Evolutionary conservation across 495 filamentous ascomycete species (phyloP).

Genomic region (Aspergillus leporis): DNA sequence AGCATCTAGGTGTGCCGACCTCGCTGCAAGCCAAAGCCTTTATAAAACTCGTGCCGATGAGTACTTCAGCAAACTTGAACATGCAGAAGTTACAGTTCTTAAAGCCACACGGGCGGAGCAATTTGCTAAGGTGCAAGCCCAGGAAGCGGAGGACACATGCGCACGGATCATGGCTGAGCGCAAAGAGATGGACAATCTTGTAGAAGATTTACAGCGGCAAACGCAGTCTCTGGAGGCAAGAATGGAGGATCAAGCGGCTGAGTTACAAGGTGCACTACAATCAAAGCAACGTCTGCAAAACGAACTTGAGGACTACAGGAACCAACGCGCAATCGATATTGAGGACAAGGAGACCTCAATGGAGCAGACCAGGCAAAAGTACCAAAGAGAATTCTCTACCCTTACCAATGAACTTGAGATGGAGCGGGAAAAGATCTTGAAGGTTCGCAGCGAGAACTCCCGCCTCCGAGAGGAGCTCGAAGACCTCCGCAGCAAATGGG

Average conservation of each 20-base stretch:
- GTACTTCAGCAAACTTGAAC: conserved; percentile 96
- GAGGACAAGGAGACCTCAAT: conserved; percentile 95
- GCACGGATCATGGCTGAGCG: conserved; percentile 90
- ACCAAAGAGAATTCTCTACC: conserved; percentile 87
- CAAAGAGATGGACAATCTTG: conserved; percentile 80
- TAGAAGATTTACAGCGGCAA: conserved; percentile 89
- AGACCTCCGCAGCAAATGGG: conserved; percentile 94
- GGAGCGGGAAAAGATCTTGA: conserved; percentile 81
- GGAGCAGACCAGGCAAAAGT: conserved; percentile 97
- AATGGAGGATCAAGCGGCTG: conserved; percentile 88
- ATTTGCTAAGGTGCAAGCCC: conserved; percentile 84
- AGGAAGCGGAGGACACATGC: conserved; percentile 88
- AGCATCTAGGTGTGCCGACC: conserved; percentile 78
- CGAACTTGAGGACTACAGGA: conserved; percentile 96
- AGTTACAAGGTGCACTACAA: conserved; percentile 82
- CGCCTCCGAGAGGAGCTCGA: conserved; percentile 91
- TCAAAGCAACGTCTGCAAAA: conserved; percentile 95
- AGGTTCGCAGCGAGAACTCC: conserved; percentile 65
- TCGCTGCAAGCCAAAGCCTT: conserved; percentile 76
- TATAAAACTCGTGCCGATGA: conserved; percentile 96
- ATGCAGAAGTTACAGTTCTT: conserved; percentile 92
- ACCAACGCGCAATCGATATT: conserved; percentile 90
- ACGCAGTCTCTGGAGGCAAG: conserved; percentile 87
- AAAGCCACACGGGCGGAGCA: conserved; percentile 91
- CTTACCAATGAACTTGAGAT: conserved; percentile 90